Evolutionary conservation across 257 asterid species (phyloP).

Genomic region (Handroanthus guayacan): DNA sequence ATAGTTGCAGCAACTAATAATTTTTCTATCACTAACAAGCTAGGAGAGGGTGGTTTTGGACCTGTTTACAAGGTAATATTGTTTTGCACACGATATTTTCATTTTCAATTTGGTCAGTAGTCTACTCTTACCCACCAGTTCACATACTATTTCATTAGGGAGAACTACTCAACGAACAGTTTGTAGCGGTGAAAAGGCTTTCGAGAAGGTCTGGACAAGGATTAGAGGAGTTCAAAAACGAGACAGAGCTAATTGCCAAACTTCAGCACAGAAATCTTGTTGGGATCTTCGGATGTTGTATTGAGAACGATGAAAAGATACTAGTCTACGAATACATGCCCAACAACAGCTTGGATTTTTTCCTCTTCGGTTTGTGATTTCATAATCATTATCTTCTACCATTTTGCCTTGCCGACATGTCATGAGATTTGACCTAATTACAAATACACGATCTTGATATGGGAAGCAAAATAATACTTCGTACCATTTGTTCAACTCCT

Average conservation of each 20-base stretch:
- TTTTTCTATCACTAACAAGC: constrained; percentile 39
- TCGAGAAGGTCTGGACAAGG: constrained; percentile 39
- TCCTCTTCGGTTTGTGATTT: constrained; percentile 24
- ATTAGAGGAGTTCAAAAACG: constrained; percentile 35
- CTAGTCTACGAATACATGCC: constrained; percentile 13
- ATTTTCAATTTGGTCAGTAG: too few relatives aligned
- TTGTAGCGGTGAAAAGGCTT: constrained; percentile 36
- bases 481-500: too few relatives aligned
- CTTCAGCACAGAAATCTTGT: constrained; percentile 39
- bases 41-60: constrained; percentile 56
- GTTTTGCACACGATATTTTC: neutral
- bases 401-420: neutral
- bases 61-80: constrained; percentile 45
- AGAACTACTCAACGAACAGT: neutral
- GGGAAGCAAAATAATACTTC: too few relatives aligned
- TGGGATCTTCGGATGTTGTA: constrained; percentile 26
- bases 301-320: constrained; percentile 25
- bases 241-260: constrained; percentile 34
- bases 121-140: too few relatives aligned
- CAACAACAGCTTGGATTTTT: constrained; percentile 21
- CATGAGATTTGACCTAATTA: too few relatives aligned
- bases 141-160: neutral
- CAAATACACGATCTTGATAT: too few relatives aligned
- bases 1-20: constrained; percentile 33
- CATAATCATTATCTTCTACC: neutral